These are phyloP conservation scores for Diaporthe humulicola DNA, from an alignment of 2,329 filamentous ascomycete species.

Conservation along the genomic window DNA sequence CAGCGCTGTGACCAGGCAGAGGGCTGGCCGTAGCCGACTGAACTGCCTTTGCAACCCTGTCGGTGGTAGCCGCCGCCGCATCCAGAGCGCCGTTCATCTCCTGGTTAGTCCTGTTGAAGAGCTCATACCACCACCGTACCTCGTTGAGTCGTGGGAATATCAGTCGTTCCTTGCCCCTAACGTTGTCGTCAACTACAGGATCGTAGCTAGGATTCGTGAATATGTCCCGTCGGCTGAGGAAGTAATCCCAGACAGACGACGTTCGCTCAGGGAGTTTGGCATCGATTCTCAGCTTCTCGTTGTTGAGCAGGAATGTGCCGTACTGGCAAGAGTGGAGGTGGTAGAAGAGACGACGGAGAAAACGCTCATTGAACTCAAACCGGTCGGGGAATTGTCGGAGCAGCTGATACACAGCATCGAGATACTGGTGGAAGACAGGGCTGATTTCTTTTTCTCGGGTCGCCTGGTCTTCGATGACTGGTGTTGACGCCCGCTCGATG, in stretches of 20 bases:
- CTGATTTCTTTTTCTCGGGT: conserved; percentile 93
- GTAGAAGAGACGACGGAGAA: conserved; percentile 88
- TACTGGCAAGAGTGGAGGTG: conserved; percentile 97
- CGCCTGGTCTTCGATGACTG: conserved; percentile 68
- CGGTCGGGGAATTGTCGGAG: conserved; percentile 86
- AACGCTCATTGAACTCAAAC: conserved; percentile 97
- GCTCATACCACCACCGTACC: conserved; percentile 93
- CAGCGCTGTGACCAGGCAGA: conserved; percentile 56
- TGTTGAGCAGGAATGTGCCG: conserved; percentile 96
- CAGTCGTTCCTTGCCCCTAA: conserved; percentile 84
- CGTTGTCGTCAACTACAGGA: conserved; percentile 79
- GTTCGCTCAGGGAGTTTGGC: conserved; percentile 78
- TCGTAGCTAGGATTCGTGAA: conserved; percentile 89
- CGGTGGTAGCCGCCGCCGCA: conserved; percentile 65
- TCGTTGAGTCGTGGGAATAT: conserved; percentile 83
- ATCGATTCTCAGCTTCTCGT: conserved; percentile 87
- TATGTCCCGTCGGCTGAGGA: conserved; percentile 82
- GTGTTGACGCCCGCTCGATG: conserved; percentile 41
- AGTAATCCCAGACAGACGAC: conserved; percentile 95
- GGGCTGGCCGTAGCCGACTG: conserved; percentile 52
- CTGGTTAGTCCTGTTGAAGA: conserved; percentile 86
- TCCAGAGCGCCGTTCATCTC: conserved; percentile 88
- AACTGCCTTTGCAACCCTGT: conserved; percentile 48
- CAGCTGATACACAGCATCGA: conserved; percentile 94
- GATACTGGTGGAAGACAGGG: conserved; percentile 97